Evolutionary conservation across 352 stramenopile genomes (phyloP), one percentile per base, ranked within the genome.

Genomic region (Pythium coloratum): DNA sequence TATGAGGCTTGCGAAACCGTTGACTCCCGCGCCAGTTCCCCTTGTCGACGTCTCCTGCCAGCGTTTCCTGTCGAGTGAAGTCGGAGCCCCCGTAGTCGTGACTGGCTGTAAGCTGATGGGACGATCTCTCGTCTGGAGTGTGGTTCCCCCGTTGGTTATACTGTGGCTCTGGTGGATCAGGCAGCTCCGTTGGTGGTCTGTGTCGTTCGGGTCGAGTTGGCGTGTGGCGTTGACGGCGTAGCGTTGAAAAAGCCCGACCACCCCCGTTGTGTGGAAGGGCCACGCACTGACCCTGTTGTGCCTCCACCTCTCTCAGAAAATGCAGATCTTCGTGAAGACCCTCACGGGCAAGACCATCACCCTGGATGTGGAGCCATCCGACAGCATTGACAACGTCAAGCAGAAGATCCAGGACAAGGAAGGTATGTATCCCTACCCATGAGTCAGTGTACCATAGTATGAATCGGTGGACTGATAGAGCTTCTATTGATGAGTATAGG

Each of bases 341-440:
- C 86, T 97, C 63, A 97, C 91, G 77, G 98, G 98, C 76, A 99
- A 99, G 84, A 99, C 97, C 66, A 99, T 99, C 89, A 99, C 98
- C 61, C 86, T 99, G 57, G 97, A 99, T 88, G 98, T 99, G 50
- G 98, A 99, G 84, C 95, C 98, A 46, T 97, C 88, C 46, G 98
- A 99, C 83, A 98, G 95, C 69, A 99, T 99, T 90, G 97, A 99
- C 82, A 99, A 99, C 89, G 97, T 99, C 67, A 99, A 99, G 94
- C 89, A 96, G 70, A 99, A 99, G 95, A 99, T 99, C 77, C 98
- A 99, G 89, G 98, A 99, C 86, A 99, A 99, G 93, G 98, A 99
- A 85, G 98, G 86, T 89, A 38, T 0, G 81, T 82, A 3, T 2
- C 38, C 14, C 24, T 24, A 2, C 16, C 10, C 56, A 10, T 16